These are phyloP conservation scores for Elymus sibiricus DNA, from an alignment of 176 grass and related monocot species.

Conservation along the genomic window DNA sequence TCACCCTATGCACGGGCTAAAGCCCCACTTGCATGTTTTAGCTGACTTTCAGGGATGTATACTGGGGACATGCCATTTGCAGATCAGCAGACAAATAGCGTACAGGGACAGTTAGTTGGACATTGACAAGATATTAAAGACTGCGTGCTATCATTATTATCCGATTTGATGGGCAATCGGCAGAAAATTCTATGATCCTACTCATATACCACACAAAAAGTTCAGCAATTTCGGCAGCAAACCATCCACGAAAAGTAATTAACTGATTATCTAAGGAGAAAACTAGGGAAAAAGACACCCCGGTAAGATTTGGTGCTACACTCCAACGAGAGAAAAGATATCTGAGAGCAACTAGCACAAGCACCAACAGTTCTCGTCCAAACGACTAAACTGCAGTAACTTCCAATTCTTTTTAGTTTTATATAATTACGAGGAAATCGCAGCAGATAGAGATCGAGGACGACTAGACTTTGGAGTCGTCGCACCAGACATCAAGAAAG, in stretches of 20 bases:
- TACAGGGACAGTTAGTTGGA: background rate
- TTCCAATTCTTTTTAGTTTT: background rate
- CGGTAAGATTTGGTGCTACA: background rate
- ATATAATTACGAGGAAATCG: background rate
- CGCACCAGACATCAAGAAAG: background rate
- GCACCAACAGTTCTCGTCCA: background rate
- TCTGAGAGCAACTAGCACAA: background rate
- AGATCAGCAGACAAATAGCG: background rate
- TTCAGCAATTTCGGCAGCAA: background rate
- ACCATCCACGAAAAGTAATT: background rate
- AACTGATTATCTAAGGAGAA: background rate
- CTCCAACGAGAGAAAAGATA: background rate
- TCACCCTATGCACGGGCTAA: too few relatives aligned
- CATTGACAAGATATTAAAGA: background rate
- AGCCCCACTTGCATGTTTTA: background rate
- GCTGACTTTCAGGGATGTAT: background rate
- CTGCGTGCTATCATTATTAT: background rate
- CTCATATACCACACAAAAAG: background rate
- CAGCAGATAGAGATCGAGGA: conserved; percentile 19
- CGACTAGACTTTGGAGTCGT: background rate
- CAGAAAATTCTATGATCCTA: background rate
- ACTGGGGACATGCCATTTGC: too few relatives aligned
- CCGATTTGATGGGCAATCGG: background rate
- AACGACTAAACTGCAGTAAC: background rate
- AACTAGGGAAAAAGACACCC: background rate